Evolutionary conservation across 768 basidiomycete genomes (phyloP).

Genomic region (Ramaria sp.): DNA sequence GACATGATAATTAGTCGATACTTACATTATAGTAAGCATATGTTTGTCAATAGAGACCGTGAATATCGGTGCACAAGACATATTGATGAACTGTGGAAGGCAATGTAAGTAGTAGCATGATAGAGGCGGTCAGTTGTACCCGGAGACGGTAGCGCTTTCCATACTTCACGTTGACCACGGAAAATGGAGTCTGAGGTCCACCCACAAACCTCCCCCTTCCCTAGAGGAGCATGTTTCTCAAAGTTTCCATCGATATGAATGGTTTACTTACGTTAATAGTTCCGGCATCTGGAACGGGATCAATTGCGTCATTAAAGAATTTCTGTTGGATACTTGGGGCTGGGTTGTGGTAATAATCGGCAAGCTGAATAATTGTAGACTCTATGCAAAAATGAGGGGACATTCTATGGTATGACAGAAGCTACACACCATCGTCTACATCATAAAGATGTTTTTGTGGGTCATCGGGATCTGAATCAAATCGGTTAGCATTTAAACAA

Average conservation of each 20-base stretch:
- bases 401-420: background rate
- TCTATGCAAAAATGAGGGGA: background rate
- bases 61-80: background rate
- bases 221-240: slow-evolving; percentile 13
- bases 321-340: slow-evolving; percentile 16
- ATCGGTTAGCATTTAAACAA: background rate
- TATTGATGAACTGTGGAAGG: background rate
- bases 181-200: slow-evolving; percentile 24
- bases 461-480: slow-evolving; percentile 24
- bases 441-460: slow-evolving; percentile 19
- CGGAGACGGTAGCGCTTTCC: slow-evolving; percentile 17
- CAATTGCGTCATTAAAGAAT: background rate
- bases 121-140: background rate
- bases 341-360: slow-evolving; percentile 29
- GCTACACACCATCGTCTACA: background rate
- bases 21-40: slow-evolving; percentile 36
- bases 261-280: slow-evolving; percentile 30
- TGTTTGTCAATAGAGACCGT: slow-evolving; percentile 36
- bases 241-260: background rate
- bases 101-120: background rate
- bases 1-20: slow-evolving; percentile 1
- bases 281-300: slow-evolving; percentile 24
- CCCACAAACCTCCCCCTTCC: slow-evolving; percentile 24
- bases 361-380: slow-evolving; percentile 24
- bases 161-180: slow-evolving; percentile 24